phyloP scores from a whole-genome alignment of 108 stramenopile genomes.

The Nitzschia sp. region DNA sequence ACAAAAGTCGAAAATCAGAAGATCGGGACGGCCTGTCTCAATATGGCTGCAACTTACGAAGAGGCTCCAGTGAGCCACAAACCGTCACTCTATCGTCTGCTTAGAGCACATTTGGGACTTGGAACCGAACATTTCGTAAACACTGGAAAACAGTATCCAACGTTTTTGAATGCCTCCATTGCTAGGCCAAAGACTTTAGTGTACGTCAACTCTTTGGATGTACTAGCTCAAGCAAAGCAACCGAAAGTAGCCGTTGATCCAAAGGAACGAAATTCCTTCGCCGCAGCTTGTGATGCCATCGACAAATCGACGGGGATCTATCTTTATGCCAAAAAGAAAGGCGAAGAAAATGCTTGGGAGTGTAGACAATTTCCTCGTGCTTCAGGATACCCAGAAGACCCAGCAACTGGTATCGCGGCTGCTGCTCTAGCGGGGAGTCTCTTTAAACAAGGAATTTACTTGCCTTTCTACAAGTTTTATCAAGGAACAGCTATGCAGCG shows the following conservation, averaged over 20 bases:
- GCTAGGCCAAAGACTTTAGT: conserved; percentile 72
- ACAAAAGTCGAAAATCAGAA: not conserved
- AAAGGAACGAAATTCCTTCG: conserved; percentile 31
- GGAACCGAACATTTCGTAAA: not conserved
- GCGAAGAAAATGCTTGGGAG: conserved; percentile 37
- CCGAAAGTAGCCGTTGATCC: conserved; percentile 23
- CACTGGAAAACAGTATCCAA: conserved; percentile 7
- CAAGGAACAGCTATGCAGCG: conserved; percentile 70
- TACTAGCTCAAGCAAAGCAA: conserved; percentile 39
- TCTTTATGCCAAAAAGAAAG: conserved; percentile 36
- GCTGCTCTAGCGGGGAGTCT: conserved; percentile 70
- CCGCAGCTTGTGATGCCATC: conserved; percentile 50
- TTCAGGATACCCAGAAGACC: conserved; percentile 75
- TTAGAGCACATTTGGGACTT: conserved; percentile 16
- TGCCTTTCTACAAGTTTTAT: conserved; percentile 46
- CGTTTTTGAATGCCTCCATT: conserved; percentile 55
- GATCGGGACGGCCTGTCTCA: not conserved
- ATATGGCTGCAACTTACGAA: conserved; percentile 16
- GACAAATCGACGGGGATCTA: conserved; percentile 63
- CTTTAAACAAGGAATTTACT: conserved; percentile 3
- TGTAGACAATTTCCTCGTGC: conserved; percentile 63
- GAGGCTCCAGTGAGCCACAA: conserved; percentile 17
- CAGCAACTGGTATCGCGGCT: conserved; percentile 78
- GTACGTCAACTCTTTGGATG: conserved; percentile 44
- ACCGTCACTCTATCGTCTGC: conserved; percentile 13